Evolutionary conservation across 192 early-diverging fungal species (phyloP), one percentile per base, ranked within the genome.

Genomic region (Mortierella hygrophila): DNA sequence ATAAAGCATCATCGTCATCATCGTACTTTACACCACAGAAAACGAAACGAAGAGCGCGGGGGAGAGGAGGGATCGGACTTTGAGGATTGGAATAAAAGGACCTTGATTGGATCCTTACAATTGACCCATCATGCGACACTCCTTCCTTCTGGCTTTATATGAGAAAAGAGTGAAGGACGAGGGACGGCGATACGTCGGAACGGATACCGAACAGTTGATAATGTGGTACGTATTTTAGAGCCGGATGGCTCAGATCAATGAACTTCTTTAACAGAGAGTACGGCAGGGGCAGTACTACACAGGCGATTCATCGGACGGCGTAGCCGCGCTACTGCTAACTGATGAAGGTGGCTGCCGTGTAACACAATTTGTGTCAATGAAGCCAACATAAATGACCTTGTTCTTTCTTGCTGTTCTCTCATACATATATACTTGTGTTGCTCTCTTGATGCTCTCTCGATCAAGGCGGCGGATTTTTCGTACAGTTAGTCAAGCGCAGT

Each of bases 1-100:
- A 42, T 0, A 42, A 38, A 38, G 41, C 38, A n/a, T 42, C 38
- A 15, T 44, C 42, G 11, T 46, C 49, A 52, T 52, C 49, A 52
- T 52, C 49, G 18, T 52, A 52, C 18, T 20, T 1, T 46, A 13
- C 44, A 46, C 11, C 13, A 46, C 44, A 52, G 49, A 72, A 32
- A 65, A 29, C 32, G 55, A 32, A 52, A 21, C 0, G 44, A 46
- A 46, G 16, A 65, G 26, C 60, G 60, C 60, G 60, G 60, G 60
- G 60, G 60, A 32, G 29, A 65, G 60, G 10, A 23, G 1, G 70
- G 71, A 49, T 41, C 71, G 71, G 71, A 72, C 71, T 72, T 72
- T 72, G 71, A 46, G 44, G 26, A 21, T 29, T 23, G 11, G 23
- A 41, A 29, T 21, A 70, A 38, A 70, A 57, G 60, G 26, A 29